phyloP scores from a whole-genome alignment of 2,329 filamentous ascomycete genomes.

The Neonectria sp. region DNA sequence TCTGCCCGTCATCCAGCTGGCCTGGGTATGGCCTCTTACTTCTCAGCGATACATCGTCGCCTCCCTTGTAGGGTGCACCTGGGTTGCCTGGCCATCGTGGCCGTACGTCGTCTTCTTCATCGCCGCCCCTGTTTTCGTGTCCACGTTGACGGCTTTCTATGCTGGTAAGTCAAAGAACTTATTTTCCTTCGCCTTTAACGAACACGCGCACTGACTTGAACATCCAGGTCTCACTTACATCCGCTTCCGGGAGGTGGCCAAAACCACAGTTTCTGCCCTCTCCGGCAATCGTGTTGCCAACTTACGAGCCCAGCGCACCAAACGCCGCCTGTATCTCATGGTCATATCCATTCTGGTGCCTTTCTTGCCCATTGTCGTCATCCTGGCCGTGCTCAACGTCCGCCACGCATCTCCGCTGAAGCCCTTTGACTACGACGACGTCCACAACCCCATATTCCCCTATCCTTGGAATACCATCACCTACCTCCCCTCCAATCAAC shows the following conservation, averaged over 20 bases:
- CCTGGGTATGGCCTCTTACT: conserved; percentile 64
- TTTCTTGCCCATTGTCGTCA: conserved; percentile 64
- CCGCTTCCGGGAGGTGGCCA: conserved; percentile 64
- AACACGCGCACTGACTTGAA: conserved; percentile 10
- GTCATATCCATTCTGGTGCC: conserved; percentile 65
- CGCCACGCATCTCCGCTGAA: conserved; percentile 43
- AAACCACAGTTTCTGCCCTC: conserved; percentile 57
- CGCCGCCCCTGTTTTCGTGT: conserved; percentile 61
- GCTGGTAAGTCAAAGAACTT: conserved; percentile 59
- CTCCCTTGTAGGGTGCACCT: conserved; percentile 66
- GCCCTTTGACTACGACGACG: conserved; percentile 59
- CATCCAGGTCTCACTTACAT: conserved; percentile 61
- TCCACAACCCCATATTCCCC: conserved; percentile 57
- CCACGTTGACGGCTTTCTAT: conserved; percentile 61
- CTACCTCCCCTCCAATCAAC: conserved; percentile 59
- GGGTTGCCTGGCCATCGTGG: conserved; percentile 61
- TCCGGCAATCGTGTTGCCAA: conserved; percentile 57
- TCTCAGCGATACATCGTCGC: conserved; percentile 65
- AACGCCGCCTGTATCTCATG: conserved; percentile 70
- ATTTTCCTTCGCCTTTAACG: not conserved
- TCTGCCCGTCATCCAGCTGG: conserved; percentile 64
- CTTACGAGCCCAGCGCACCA: conserved; percentile 62
- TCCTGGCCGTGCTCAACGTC: conserved; percentile 60
- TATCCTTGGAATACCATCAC: conserved; percentile 64
- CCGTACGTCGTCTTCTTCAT: conserved; percentile 65